Evolutionary conservation across 352 stramenopile genomes (phyloP), one percentile per base, ranked within the genome.

Genomic region (Globisporangium cederbergense): DNA sequence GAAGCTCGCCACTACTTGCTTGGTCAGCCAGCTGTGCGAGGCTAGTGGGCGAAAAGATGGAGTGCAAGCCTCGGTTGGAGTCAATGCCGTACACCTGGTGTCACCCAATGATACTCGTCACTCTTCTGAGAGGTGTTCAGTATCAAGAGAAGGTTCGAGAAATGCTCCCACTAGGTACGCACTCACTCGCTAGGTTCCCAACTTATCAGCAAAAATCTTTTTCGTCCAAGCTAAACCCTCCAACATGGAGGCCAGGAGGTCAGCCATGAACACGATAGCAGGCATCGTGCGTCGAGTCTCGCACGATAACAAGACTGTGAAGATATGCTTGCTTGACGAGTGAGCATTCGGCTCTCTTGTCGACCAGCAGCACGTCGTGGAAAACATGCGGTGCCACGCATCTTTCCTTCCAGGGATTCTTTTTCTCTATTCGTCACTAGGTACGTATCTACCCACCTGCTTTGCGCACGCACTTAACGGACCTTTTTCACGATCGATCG

Each of bases 91-190:
- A 25, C 22, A 25, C 4, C 13, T 47, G 42, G 16, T 49, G 43
- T 6, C 43, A 49, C 7, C 14, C 43, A 49, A 49, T 16, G 36
- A 42, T 42, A 42, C 43, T 18, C 7, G 57, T 34, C 66, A 71
- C 55, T 68, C 36, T 47, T 22, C 16, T 25, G 66, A 43, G 25
- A 57, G 50, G 22, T 2, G 1, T 38, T 28, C 7, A 34, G 47
- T 42, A 62, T 40, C n/a, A 52, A 58, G 52, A 72, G 68, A 75
- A 75, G 49, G 61, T 81, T 81, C 74, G 65, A 81, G 74, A 81
- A 78, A 75, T 43, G 22, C n/a, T 34, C 11, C 45, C 38, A 38
- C 32, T 58, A 58, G 34, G 52, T 58, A 20, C 52, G 52, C 10
- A 5, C 2, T 11, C 0, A 7, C 7, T 0, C 3, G 5, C 18